These are phyloP conservation scores for Pterocarpus santalinus DNA, from an alignment of 306 rosid genomes.

Conservation along the genomic window DNA sequence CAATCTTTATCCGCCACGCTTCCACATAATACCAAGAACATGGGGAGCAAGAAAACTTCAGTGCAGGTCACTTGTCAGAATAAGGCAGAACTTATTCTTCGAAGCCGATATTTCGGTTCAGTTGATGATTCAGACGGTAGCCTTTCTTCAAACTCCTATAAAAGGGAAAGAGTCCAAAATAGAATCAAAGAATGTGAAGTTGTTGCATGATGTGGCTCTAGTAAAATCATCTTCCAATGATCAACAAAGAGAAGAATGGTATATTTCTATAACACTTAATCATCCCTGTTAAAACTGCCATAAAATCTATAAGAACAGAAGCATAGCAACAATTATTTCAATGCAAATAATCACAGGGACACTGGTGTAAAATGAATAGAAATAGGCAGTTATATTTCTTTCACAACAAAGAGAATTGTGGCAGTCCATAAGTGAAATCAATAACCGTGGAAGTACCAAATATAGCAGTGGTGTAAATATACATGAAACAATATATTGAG, in stretches of 20 bases:
- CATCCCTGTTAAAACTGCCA: not conserved
- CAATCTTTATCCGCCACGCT: constrained; percentile 24
- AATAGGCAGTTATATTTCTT: not conserved
- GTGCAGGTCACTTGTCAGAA: constrained; percentile 55
- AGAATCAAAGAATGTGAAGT: constrained; percentile 19
- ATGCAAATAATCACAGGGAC: constrained; percentile 19
- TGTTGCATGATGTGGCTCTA: constrained; percentile 21
- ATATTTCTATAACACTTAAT: not conserved
- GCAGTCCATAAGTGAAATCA: not conserved
- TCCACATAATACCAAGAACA: constrained; percentile 31
- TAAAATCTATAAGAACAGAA: constrained; percentile 25
- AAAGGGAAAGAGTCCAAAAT: constrained; percentile 25
- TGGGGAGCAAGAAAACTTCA: constrained; percentile 30
- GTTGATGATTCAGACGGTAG: constrained; percentile 41
- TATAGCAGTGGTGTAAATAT: not conserved
- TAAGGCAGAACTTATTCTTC: constrained; percentile 72
- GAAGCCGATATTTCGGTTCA: constrained; percentile 70
- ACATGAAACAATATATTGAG: not conserved
- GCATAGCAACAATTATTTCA: not conserved
- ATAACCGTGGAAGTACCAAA: not conserved
- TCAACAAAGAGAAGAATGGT: not conserved
- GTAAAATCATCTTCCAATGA: constrained; percentile 11
- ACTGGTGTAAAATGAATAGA: not conserved
- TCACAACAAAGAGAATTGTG: not conserved
- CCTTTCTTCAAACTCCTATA: constrained; percentile 65